Conservation (phyloP, 345 rosid genomes). For the Lepidium sativum region DNA sequence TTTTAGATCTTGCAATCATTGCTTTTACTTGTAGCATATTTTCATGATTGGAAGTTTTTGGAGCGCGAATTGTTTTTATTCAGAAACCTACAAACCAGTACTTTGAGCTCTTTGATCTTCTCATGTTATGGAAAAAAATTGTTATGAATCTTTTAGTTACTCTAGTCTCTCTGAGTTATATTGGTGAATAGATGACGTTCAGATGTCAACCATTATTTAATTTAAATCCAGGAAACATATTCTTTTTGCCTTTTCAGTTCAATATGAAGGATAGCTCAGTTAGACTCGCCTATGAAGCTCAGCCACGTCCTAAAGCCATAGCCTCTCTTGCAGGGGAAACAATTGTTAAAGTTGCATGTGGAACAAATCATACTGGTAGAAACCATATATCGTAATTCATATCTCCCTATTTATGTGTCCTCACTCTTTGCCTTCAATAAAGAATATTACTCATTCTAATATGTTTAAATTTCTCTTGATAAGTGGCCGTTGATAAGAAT, state of each 20-base stretch:
- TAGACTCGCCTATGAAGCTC: slow-evolving; percentile 86
- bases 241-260: slow-evolving; percentile 38
- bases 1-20: neutral
- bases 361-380: slow-evolving; percentile 90
- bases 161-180: neutral
- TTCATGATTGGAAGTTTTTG: neutral
- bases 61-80: neutral
- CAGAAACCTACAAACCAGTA: neutral
- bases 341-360: slow-evolving; percentile 92
- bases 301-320: slow-evolving; percentile 83
- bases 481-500: slow-evolving; percentile 88
- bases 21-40: neutral
- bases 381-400: neutral
- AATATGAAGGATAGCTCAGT: slow-evolving; percentile 93
- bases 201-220: neutral
- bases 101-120: neutral
- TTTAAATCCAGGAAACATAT: neutral
- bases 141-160: neutral
- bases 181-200: neutral
- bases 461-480: slow-evolving; percentile 16
- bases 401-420: neutral
- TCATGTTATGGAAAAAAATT: neutral
- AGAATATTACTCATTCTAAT: neutral
- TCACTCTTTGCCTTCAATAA: neutral
- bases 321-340: slow-evolving; percentile 69